Evolutionary conservation across 108 stramenopile genomes (phyloP), one percentile per base, ranked within the genome.

Genomic region (Nitzschia sp.): DNA sequence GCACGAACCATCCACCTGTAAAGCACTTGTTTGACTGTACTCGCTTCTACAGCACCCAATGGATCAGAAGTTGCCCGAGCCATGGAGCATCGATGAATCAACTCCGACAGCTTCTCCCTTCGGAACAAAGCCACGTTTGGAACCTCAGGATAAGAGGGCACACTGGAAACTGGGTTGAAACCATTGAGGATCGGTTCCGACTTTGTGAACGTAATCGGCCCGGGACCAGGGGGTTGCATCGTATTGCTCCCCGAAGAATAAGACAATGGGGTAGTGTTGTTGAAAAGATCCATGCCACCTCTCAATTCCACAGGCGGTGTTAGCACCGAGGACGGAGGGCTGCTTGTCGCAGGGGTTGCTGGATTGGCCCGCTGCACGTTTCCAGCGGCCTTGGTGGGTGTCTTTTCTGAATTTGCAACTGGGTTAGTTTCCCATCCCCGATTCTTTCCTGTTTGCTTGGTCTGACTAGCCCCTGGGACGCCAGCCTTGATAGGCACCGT

Each of bases 1-100:
- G 89, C 88, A 44, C 93, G 79, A 41, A 85, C 77, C 40, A 91
- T 87, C 93, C 93, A 94, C 26, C 88, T 82, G 65, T 86, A 89
- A 22, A 94, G 52, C 25, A 91, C 86, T 24, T 83, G 63, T 63
- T 82, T 83, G 39, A 88, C 50, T 7, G 72, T 71, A 40, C 63
- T 60, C 41, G 78, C 81, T 66, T 81, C 68, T 19, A 93, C 78
- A 37, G 69, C 78, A 26, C 73, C 66, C 10, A 86, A 67, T 46
- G 84, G 71, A 48, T 80, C 66, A 26, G 80, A 69, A 17, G 81
- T 65, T 43, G 74, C 51, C 29, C 77, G 57, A 2, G 85, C 82
- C 52, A 72, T 58, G 40, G 80, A 63, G 55, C 83, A 87, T 60
- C 80, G 70, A 10, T 79, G 80, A 53, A 93, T 68, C 70, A 93